Percentiles rank a stretch among this genome's conserved stretches.
phyloP scores from a whole-genome alignment of 352 stramenopile genomes.

The Globisporangium emineosum region DNA sequence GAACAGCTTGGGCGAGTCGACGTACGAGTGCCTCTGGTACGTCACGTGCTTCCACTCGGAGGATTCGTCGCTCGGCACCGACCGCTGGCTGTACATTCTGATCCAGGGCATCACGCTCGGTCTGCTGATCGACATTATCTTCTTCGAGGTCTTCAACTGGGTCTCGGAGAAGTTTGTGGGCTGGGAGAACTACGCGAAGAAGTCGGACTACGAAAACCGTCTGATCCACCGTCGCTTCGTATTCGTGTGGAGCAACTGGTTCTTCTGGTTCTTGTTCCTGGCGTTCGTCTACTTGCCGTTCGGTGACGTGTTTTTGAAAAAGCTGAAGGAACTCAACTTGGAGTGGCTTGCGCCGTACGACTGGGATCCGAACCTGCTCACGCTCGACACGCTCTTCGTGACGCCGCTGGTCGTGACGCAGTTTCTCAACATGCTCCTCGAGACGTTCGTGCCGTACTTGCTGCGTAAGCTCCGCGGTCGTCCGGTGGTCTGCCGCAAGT shows the following conservation, averaged over 20 bases:
- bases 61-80: constrained; percentile 69
- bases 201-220: constrained; percentile 85
- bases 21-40: constrained; percentile 78
- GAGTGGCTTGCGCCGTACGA: constrained; percentile 62
- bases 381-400: constrained; percentile 85
- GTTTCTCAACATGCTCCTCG: constrained; percentile 86
- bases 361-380: constrained; percentile 69
- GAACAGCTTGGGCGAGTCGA: constrained; percentile 23
- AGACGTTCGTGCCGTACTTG: constrained; percentile 84
- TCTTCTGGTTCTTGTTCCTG: constrained; percentile 90
- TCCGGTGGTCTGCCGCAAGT: constrained; percentile 61
- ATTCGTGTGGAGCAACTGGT: constrained; percentile 91
- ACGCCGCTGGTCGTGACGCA: constrained; percentile 86
- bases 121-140: constrained; percentile 87
- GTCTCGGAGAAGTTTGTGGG: constrained; percentile 84
- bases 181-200: constrained; percentile 87
- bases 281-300: constrained; percentile 90
- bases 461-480: constrained; percentile 75
- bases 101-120: constrained; percentile 80
- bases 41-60: constrained; percentile 79
- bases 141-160: constrained; percentile 88
- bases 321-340: constrained; percentile 49
- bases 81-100: constrained; percentile 89
- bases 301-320: constrained; percentile 57
- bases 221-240: constrained; percentile 86